phyloP scores from a whole-genome alignment of 2,329 filamentous ascomycete species.

The Lasiodiplodia sp. region DNA sequence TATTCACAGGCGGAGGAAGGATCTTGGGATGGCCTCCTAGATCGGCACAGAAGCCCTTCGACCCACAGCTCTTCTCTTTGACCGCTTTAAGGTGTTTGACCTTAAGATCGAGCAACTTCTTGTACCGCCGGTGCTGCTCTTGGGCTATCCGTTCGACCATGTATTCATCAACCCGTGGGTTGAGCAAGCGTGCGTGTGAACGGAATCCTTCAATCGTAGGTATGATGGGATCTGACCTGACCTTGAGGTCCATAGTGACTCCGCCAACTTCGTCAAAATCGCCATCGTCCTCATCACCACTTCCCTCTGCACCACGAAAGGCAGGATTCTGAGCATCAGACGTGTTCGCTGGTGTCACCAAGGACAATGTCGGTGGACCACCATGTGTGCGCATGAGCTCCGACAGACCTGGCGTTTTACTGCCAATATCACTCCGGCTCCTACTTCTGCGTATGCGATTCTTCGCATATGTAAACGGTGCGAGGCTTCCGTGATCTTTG shows the following conservation, averaged over 20 bases:
- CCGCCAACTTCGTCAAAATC: conserved; percentile 52
- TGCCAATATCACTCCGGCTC: conserved; percentile 65
- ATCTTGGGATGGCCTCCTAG: conserved; percentile 71
- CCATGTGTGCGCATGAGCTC: conserved; percentile 65
- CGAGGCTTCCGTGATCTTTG: conserved; percentile 35
- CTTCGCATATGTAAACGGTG: conserved; percentile 47
- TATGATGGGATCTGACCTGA: conserved; percentile 71
- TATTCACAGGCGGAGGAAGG: conserved; percentile 63
- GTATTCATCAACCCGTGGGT: conserved; percentile 72
- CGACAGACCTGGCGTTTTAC: conserved; percentile 55
- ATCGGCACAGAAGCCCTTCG: conserved; percentile 68
- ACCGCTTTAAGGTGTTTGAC: conserved; percentile 73
- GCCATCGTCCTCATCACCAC: conserved; percentile 47
- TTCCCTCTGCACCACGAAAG: conserved; percentile 1
- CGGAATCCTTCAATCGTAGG: conserved; percentile 80
- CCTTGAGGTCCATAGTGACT: conserved; percentile 67
- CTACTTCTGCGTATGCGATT: conserved; percentile 59
- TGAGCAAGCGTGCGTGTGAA: conserved; percentile 74
- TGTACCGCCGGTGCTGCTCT: conserved; percentile 82
- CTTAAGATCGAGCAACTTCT: conserved; percentile 73
- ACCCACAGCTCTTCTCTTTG: conserved; percentile 64
- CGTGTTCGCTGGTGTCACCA: conserved; percentile 56
- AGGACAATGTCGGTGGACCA: conserved; percentile 64
- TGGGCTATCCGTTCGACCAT: conserved; percentile 83
- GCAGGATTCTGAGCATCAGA: conserved; percentile 40